Conservation (phyloP, 306 rosid species). For the Quercus alba region DNA sequence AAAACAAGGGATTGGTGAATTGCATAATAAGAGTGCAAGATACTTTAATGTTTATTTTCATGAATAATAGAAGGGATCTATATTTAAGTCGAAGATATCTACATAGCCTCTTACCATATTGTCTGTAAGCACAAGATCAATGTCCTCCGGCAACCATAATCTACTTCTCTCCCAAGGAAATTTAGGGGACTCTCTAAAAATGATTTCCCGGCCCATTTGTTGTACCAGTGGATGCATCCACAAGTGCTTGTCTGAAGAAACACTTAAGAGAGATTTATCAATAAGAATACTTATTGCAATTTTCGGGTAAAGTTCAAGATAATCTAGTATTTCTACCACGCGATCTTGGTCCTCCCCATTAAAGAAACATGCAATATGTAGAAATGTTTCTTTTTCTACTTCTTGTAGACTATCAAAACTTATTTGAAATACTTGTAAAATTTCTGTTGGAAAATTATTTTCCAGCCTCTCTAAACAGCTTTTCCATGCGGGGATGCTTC, state of each 20-base stretch:
- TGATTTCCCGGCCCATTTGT: constrained; percentile 27
- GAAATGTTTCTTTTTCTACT: no score
- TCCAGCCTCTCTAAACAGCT: constrained; percentile 7
- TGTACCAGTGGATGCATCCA: constrained; percentile 35
- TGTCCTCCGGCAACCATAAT: constrained; percentile 12
- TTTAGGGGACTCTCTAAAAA: constrained; percentile 9
- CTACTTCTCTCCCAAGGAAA: constrained; percentile 31
- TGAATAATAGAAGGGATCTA: no score
- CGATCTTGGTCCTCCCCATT: no score
- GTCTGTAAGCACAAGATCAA: constrained; percentile 4
- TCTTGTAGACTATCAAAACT: no score
- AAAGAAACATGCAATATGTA: no score
- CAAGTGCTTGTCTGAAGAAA: background rate
- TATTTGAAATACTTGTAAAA: background rate
- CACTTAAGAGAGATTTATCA: constrained; percentile 25
- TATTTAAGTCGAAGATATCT: no score
- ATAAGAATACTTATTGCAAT: constrained; percentile 18
- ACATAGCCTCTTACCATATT: constrained; percentile 5
- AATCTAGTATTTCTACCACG: no score
- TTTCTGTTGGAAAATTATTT: background rate
- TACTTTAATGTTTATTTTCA: no score
- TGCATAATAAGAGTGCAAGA: background rate
- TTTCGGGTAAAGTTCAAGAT: background rate
- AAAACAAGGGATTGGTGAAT: background rate
- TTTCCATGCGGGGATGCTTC: constrained; percentile 17